Percentiles rank a stretch among this genome's conserved stretches.
phyloP scores from a whole-genome alignment of 2,329 filamentous ascomycete species.

The Aspergillus awamori region DNA sequence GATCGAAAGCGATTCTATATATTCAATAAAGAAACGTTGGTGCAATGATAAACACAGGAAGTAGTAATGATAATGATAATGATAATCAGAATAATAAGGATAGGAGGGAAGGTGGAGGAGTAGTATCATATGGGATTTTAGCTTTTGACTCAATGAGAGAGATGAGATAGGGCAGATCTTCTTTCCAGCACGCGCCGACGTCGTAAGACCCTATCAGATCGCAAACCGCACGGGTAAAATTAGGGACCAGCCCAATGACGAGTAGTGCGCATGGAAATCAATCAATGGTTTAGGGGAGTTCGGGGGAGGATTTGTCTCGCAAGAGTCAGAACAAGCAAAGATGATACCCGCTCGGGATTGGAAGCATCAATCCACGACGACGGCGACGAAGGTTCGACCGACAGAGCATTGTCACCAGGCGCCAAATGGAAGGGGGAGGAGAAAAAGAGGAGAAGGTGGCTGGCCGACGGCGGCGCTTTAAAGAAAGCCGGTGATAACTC shows the following conservation, averaged over 20 bases:
- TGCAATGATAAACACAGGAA: not conserved
- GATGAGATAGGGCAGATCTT: conserved; percentile 3
- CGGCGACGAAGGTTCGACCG: conserved; percentile 4
- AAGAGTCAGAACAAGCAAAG: conserved; percentile 4
- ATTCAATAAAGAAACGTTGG: not conserved
- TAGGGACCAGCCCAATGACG: conserved; percentile 23
- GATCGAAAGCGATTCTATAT: not conserved
- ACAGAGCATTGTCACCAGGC: conserved; percentile 13
- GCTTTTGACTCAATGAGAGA: not conserved
- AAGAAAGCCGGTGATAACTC: conserved; percentile 19
- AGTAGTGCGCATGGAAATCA: conserved; percentile 16
- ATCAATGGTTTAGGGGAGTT: conserved; percentile 3
- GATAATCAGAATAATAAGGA: not conserved
- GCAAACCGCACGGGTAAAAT: conserved; percentile 9
- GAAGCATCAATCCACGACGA: conserved; percentile 10
- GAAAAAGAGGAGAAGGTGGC: conserved; percentile 20
- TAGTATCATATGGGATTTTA: not conserved
- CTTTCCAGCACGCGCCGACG: conserved; percentile 1
- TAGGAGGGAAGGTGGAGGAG: not conserved
- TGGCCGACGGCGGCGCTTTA: conserved; percentile 28
- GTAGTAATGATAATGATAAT: too few species aligned
- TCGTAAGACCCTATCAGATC: conserved; percentile 6
- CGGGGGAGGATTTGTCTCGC: not conserved
- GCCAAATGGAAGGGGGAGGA: conserved; percentile 18
- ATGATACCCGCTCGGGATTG: conserved; percentile 13